Evolutionary conservation across 192 early-diverging fungal species (phyloP), one percentile per base, ranked within the genome.

Genomic region (Coemansia reversa): DNA sequence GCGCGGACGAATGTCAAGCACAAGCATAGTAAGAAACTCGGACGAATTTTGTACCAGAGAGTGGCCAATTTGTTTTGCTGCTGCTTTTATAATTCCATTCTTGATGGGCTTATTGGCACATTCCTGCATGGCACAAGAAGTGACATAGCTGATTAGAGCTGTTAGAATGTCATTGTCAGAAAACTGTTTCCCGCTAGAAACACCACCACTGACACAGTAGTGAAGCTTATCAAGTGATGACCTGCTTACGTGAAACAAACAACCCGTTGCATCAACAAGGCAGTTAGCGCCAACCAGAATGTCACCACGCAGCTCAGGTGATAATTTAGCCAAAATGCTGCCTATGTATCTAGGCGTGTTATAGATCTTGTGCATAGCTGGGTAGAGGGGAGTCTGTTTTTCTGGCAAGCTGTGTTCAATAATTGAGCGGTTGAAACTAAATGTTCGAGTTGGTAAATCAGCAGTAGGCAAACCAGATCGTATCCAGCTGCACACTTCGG

Each of bases 381-480:
- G 18, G 25, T 50, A 60, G 35, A 70, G 22, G 6, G 57, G 54
- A 16, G 45, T 62, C 24, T 62, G 64, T 11, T 57, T 53, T 0
- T 20, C 16, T 0, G 77, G 72, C 47, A 80, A 27, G 33, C 55
- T 27, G 35, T 57, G 56, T 1, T 62, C 57, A 62, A 80, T 61
- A 8, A 65, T 51, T 0, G 19, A n/a, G 20, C 70, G 67, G 51
- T 74, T 69, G 68, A 80, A 80, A 29, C 61, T 65, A 54, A 51
- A 80, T 18, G 8, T 3, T 2, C 32, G 19, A 8, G 0, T 2
- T 28, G 51, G 33, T 6, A 30, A 9, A 2, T 11, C 5, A 0
- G 23, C 18, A 8, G 0, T 18, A 27, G 35, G 19, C 19, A 25
- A 2, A 2, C n/a, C 52, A 20, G 7, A 32, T 9, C n/a, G 12